Conservation (phyloP, 345 rosid genomes). For the Psidium guajava region DNA sequence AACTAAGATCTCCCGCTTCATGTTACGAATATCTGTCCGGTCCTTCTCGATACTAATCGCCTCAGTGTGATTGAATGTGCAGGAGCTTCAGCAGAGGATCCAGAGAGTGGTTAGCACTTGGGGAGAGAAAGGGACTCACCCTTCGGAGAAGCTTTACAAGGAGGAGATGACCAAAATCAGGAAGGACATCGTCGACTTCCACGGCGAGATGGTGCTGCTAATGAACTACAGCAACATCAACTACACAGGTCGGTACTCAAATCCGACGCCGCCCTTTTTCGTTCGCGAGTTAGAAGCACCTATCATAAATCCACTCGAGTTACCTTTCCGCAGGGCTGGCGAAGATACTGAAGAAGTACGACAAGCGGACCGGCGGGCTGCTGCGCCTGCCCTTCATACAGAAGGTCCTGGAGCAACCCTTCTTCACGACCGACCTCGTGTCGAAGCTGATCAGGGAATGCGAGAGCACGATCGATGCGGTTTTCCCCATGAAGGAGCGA, state of each 20-base stretch:
- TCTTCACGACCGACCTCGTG: conserved; percentile 68
- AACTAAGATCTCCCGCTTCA: too few species aligned
- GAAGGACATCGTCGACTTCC: conserved; percentile 71
- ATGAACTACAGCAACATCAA: conserved; percentile 79
- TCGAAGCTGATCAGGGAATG: conserved; percentile 72
- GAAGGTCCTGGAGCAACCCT: conserved; percentile 57
- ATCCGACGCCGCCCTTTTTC: neutral
- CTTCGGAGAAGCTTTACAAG: conserved; percentile 28
- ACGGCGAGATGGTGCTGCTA: conserved; percentile 87
- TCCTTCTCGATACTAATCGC: neutral
- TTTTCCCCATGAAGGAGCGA: conserved; percentile 33
- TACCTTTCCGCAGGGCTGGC: conserved; percentile 35
- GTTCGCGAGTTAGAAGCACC: neutral
- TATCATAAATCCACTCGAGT: too few species aligned
- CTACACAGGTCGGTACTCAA: conserved; percentile 46
- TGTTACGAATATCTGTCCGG: neutral
- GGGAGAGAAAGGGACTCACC: conserved; percentile 30
- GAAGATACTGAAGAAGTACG: conserved; percentile 86
- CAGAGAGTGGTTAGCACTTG: conserved; percentile 26
- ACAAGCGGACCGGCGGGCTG: conserved; percentile 55
- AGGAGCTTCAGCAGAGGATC: conserved; percentile 62
- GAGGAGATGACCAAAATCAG: conserved; percentile 45
- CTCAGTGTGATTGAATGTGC: neutral
- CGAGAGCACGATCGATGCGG: conserved; percentile 41
- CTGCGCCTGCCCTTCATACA: conserved; percentile 58